These are phyloP conservation scores for Eleusine coracana DNA, from an alignment of 176 grass and related monocot species.

Conservation along the genomic window DNA sequence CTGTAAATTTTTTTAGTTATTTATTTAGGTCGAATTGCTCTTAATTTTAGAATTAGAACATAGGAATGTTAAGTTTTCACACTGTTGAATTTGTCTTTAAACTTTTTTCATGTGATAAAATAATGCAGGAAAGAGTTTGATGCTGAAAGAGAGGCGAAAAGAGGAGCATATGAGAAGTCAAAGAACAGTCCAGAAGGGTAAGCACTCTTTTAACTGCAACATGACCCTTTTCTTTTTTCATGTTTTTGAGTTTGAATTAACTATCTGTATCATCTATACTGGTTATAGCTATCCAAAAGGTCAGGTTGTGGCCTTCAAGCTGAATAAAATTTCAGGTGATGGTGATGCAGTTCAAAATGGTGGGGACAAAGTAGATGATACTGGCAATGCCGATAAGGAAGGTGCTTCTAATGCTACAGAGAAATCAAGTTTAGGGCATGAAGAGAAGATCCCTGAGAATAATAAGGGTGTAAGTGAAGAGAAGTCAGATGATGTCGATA, in stretches of 20 bases:
- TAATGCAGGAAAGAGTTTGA: conserved; percentile 93
- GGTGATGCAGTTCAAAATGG: conserved; percentile 41
- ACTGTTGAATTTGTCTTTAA: conserved; percentile 23
- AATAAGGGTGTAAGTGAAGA: conserved; percentile 34
- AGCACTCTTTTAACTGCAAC: conserved; percentile 26
- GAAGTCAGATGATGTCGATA: conserved; percentile 39
- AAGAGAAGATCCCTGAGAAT: conserved; percentile 43
- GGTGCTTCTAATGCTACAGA: conserved; percentile 27
- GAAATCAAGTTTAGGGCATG: conserved; percentile 30
- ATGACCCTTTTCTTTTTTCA: background rate
- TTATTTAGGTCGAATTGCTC: conserved; percentile 18
- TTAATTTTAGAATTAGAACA: conserved; percentile 33
- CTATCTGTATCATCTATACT: conserved; percentile 35
- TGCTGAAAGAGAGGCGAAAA: conserved; percentile 65
- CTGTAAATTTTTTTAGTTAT: conserved; percentile 3
- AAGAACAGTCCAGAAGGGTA: conserved; percentile 60
- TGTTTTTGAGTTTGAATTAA: conserved; percentile 22
- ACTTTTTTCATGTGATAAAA: conserved; percentile 32
- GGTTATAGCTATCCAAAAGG: conserved; percentile 81
- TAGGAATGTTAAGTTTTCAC: conserved; percentile 5
- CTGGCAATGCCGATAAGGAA: conserved; percentile 34
- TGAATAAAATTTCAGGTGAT: conserved; percentile 62
- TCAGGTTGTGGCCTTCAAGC: conserved; percentile 81
- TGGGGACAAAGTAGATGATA: conserved; percentile 43
- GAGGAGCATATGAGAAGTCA: conserved; percentile 50